phyloP scores from a whole-genome alignment of 345 rosid species.

The Cardamine occulta region DNA sequence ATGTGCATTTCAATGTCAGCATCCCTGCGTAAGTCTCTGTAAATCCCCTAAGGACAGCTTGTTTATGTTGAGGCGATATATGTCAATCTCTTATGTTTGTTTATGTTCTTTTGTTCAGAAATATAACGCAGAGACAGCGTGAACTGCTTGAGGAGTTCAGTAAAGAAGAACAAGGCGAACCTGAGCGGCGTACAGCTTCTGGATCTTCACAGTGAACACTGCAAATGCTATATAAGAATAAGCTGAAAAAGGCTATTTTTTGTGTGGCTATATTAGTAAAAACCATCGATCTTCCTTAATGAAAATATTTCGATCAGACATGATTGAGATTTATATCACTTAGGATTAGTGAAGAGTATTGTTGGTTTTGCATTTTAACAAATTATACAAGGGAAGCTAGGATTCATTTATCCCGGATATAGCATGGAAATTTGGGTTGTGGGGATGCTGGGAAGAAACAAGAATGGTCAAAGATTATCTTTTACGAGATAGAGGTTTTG shows the following conservation, averaged over 20 bases:
- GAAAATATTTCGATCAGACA: constrained; percentile 22
- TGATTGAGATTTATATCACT: constrained; percentile 21
- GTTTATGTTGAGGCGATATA: not conserved
- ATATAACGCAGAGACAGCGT: constrained; percentile 77
- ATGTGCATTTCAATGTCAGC: constrained; percentile 89
- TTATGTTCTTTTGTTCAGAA: constrained; percentile 49
- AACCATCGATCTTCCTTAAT: constrained; percentile 6
- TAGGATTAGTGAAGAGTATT: constrained; percentile 33
- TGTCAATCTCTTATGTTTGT: not conserved
- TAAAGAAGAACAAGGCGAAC: constrained; percentile 89
- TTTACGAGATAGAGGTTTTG: not conserved
- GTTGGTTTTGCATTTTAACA: constrained; percentile 14
- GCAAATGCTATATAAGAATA: not conserved
- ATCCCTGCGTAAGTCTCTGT: constrained; percentile 72
- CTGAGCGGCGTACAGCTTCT: constrained; percentile 67
- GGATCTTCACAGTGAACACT: constrained; percentile 69
- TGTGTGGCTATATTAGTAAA: constrained; percentile 19
- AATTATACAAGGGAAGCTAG: constrained; percentile 13
- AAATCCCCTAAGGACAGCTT: not conserved
- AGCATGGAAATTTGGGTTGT: constrained; percentile 7
- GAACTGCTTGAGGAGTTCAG: constrained; percentile 90
- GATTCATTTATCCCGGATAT: not conserved
- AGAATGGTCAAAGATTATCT: not conserved
- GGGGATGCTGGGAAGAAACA: constrained; percentile 1
- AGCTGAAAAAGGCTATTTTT: not conserved